Base-by-base conservation (phyloP, 495 filamentous ascomycete species). In the Staphylotrichum tortipilum region DNA sequence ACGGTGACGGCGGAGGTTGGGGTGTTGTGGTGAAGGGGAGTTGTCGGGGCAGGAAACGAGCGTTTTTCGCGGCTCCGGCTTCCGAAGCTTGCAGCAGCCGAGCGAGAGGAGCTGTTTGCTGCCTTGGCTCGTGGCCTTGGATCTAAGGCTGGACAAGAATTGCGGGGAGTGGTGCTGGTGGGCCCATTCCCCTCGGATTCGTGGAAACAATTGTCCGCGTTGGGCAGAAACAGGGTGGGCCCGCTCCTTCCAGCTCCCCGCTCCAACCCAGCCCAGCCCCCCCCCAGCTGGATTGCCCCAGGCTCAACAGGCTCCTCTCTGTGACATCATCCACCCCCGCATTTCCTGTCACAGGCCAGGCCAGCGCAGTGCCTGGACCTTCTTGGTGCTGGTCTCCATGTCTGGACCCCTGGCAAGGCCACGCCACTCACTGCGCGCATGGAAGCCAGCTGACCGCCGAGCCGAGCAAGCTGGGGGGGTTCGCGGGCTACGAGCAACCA, bases 51-150 rank as follows among this genome's bases (percentile, higher is more conserved):
- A 58, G 54, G 54, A 51, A 52, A 47, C 67, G 71, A 73, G 70
- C 62, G 65, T 68, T 75, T 75, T 74, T 72, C 62, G 57, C 52
- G 34, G 50, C 29, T 46, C 34, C 37, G 37, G 47, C 50, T 56
- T 44, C 57, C 44, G 52, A 49, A 42, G 54, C 42, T 43, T 51
- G 33, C 33, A 28, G 58, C 23, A 29, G 49, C 55, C 49, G 50
- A 55, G 19, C 11, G 17, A n/a, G n/a, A 12, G 19, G 10, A 26
- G 35, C 18, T 4, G 35, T 21, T 6, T 34, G 31, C 31, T 14
- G n/a, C n/a, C n/a, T n/a, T 30, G 41, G 17, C 23, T 34, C 43
- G 37, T 0, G 22, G 59, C 55, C 56, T 54, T n/a, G n/a, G 26
- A 19, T 50, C 7, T 50, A 0, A 57, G 60, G 54, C 49, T n/a